Evolutionary conservation across 2,329 filamentous ascomycete genomes (phyloP), one percentile per base, ranked within the genome.

Genomic region (Cladophialophora carrionii): DNA sequence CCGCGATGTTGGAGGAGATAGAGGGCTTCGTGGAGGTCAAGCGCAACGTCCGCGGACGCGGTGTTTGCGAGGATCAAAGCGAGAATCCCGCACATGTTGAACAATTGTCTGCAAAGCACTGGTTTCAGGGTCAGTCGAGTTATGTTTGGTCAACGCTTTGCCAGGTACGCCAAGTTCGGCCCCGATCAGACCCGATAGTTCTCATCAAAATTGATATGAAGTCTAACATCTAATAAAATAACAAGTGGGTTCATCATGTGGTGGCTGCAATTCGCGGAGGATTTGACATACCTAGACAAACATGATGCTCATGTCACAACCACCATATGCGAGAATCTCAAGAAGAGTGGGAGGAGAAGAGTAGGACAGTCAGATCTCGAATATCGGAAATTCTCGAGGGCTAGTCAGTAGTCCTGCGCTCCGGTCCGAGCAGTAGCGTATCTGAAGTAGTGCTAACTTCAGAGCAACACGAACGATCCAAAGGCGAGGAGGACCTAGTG

Each of bases 1-100:
- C 91, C 91, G 73, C 90, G 85, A 76, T 92, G 84, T 75, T 89
- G 88, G 9, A 91, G 85, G 72, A 87, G 87, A 77, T 89, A 90
- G n/a, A 90, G 80, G 48, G 85, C 83, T 76, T 91, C 88, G 74
- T 91, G 88, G 49, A 91, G 80, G 70, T 90, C 88, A 66, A 86
- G 81, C 17, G 86, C 85, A 34, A 87, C 88, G 58, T 78, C 76
- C 59, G 79, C 78, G 34, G 76, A 73, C 49, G 78, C 78, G 58
- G 79, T 81, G 72, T 87, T 82, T 67, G 84, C 86, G 67, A 88
- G 81, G 68, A 88, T 85, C 58, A 88, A 76, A 69, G 81, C 86
- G 63, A 87, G 79, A 70, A 88, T 85, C 72, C 86, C 86, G 77
- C 86, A 88, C 86, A 88, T 88, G 49, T 68, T 80, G 75, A 70